phyloP scores from a whole-genome alignment of 179 eudicot genomes.

The Gypsophila paniculata region DNA sequence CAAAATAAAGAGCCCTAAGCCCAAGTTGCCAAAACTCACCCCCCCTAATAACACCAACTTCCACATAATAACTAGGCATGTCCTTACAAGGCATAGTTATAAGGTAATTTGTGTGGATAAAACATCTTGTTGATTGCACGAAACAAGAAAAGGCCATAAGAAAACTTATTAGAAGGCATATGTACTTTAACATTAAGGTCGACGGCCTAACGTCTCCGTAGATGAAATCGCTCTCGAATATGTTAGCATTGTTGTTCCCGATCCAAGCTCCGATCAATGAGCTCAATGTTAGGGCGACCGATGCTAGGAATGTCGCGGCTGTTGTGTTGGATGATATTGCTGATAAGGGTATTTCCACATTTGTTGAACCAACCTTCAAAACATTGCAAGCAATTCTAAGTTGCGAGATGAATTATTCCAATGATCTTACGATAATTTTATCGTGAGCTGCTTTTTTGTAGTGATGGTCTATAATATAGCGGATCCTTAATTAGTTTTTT shows the following conservation, averaged over 20 bases:
- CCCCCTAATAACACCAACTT: conserved; percentile 53
- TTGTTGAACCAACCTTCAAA: conserved; percentile 31
- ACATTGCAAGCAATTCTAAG: too few species aligned
- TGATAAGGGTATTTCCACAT: conserved; percentile 36
- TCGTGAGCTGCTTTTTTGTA: too few species aligned
- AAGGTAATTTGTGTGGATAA: conserved; percentile 62
- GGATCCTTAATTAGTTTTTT: too few species aligned
- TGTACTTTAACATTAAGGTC: conserved; percentile 65
- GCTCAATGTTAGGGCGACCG: conserved; percentile 53
- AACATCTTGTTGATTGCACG: conserved; percentile 67
- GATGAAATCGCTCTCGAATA: conserved; percentile 51
- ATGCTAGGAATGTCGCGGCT: conserved; percentile 55
- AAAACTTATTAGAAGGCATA: conserved; percentile 53
- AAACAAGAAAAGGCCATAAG: conserved; percentile 67
- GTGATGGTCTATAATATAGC: too few species aligned
- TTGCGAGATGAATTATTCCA: too few species aligned
- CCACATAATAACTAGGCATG: conserved; percentile 40
- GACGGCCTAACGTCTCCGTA: conserved; percentile 62
- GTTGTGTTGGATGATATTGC: conserved; percentile 47
- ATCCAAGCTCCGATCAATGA: conserved; percentile 73
- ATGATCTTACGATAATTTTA: too few species aligned
- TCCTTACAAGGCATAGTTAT: conserved; percentile 47
- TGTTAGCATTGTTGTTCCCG: conserved; percentile 39
- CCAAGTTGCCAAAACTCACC: conserved; percentile 70
- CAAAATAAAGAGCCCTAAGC: conserved; percentile 58